These are phyloP conservation scores for Fusarium citri DNA, from an alignment of 2,329 filamentous ascomycete species.

Conservation along the genomic window DNA sequence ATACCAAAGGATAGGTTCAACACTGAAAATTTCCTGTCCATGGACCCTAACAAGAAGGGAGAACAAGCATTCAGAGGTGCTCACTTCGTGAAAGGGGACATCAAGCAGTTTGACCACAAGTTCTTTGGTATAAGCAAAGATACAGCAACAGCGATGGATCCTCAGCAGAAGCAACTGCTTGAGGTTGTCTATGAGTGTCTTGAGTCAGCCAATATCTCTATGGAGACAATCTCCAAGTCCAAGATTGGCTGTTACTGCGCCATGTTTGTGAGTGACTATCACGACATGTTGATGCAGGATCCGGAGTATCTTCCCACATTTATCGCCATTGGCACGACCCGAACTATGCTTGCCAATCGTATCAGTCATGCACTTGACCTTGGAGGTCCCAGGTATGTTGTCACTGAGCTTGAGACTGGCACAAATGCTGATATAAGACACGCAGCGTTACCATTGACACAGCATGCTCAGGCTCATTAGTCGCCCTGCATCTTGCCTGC, in stretches of 20 bases:
- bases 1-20: slow-evolving; percentile 44
- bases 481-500: slow-evolving; percentile 56
- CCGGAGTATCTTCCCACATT: slow-evolving; percentile 43
- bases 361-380: slow-evolving; percentile 44
- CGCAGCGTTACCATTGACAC: slow-evolving; percentile 59
- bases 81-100: slow-evolving; percentile 41
- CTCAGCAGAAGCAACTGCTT: slow-evolving; percentile 41
- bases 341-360: slow-evolving; percentile 44
- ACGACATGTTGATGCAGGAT: slow-evolving; percentile 44
- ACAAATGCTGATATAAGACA: slow-evolving; percentile 14
- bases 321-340: slow-evolving; percentile 44
- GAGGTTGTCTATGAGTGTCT: slow-evolving; percentile 43
- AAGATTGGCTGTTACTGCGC: slow-evolving; percentile 45
- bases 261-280: slow-evolving; percentile 43
- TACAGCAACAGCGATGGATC: slow-evolving; percentile 43
- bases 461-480: slow-evolving; percentile 59
- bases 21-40: slow-evolving; percentile 41
- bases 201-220: slow-evolving; percentile 41
- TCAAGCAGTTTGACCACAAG: slow-evolving; percentile 45
- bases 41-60: slow-evolving; percentile 42
- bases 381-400: slow-evolving; percentile 41
- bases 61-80: slow-evolving; percentile 41
- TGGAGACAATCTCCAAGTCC: slow-evolving; percentile 39
- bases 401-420: background rate
- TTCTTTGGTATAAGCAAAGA: slow-evolving; percentile 45